Conservation (phyloP, 179 eudicot species). For the Silene vulgaris region DNA sequence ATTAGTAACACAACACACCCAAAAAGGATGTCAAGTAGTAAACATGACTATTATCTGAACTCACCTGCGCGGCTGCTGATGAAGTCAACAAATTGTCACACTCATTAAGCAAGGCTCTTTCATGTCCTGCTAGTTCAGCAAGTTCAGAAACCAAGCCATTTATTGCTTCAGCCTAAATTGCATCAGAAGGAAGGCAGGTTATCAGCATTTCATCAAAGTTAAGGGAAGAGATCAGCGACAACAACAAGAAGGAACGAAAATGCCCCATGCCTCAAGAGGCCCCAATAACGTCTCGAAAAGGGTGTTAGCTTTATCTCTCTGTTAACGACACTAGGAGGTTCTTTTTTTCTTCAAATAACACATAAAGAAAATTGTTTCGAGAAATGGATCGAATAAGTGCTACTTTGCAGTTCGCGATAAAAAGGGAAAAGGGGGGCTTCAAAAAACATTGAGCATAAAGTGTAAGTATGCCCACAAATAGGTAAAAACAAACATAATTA, state of each 20-base stretch:
- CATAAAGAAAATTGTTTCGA: too few species aligned
- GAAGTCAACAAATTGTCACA: conserved; percentile 65
- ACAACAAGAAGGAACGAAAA: too few species aligned
- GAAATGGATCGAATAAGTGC: too few species aligned
- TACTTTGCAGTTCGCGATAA: too few species aligned
- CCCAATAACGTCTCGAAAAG: too few species aligned
- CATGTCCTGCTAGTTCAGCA: conserved; percentile 63
- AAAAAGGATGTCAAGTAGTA: background rate
- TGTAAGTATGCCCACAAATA: background rate
- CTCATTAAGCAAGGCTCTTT: conserved; percentile 74
- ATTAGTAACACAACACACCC: background rate
- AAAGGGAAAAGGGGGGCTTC: background rate
- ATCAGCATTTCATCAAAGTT: conserved; percentile 17
- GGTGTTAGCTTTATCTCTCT: too few species aligned
- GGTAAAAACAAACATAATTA: background rate
- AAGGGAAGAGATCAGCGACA: background rate
- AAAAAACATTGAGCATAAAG: background rate
- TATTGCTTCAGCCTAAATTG: conserved; percentile 61
- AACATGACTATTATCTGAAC: background rate
- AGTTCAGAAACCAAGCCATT: conserved; percentile 68
- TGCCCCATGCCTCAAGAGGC: background rate
- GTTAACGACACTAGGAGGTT: too few species aligned
- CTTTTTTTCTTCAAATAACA: too few species aligned
- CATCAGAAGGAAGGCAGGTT: conserved; percentile 17
- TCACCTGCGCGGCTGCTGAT: conserved; percentile 72